Percentiles rank a stretch among this genome's conserved stretches.
These are phyloP conservation scores for Sophora flavescens DNA, from an alignment of 306 rosid genomes.

Conservation along the genomic window DNA sequence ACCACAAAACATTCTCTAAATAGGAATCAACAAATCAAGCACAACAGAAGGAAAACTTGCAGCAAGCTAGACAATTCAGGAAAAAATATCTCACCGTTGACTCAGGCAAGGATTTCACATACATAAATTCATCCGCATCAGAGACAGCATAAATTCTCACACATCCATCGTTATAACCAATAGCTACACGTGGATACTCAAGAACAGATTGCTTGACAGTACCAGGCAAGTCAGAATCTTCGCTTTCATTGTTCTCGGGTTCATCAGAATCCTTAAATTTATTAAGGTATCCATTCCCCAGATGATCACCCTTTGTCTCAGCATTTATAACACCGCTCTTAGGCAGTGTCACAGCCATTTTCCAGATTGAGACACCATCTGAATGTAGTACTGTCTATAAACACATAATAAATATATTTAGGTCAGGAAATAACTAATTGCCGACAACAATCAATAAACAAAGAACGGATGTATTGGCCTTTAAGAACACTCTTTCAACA, in stretches of 20 bases:
- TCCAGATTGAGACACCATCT: slow-evolving; percentile 83
- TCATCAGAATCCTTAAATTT: slow-evolving; percentile 40
- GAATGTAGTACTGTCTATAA: slow-evolving; percentile 73
- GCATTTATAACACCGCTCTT: slow-evolving; percentile 14
- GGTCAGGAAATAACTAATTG: neutral
- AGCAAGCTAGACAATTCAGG: slow-evolving; percentile 17
- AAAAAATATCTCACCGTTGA: slow-evolving; percentile 74
- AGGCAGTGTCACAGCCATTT: slow-evolving; percentile 74
- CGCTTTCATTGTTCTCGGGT: slow-evolving; percentile 66
- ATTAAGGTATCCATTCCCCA: slow-evolving; percentile 60
- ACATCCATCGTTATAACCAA: slow-evolving; percentile 83
- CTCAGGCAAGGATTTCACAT: slow-evolving; percentile 77
- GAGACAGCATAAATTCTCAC: slow-evolving; percentile 71
- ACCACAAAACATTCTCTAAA: slow-evolving; percentile 25
- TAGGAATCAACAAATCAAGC: neutral
- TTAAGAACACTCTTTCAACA: neutral
- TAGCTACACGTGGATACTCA: slow-evolving; percentile 63
- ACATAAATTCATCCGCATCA: slow-evolving; percentile 67
- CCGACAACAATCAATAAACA: neutral
- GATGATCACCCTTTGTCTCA: slow-evolving; percentile 25
- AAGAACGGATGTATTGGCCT: neutral
- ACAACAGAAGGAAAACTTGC: neutral
- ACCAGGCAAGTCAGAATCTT: slow-evolving; percentile 58
- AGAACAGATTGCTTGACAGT: slow-evolving; percentile 41
- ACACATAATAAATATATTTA: neutral